Base-by-base conservation (phyloP, 768 basidiomycete species). In the Amanita inopinata region DNA sequence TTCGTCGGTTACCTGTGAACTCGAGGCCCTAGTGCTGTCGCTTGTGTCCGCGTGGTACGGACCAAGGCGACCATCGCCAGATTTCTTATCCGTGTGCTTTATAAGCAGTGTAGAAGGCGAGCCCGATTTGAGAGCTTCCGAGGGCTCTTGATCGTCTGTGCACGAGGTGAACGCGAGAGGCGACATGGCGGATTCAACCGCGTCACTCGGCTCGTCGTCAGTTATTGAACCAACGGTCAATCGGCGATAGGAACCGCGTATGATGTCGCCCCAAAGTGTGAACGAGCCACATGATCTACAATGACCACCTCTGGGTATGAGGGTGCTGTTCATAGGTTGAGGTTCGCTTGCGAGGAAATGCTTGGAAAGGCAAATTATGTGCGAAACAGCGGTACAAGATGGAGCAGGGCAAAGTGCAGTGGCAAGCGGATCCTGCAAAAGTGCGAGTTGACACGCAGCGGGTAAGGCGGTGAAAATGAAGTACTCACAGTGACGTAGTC, bases 191-290 rank as follows among this genome's bases (percentile, higher is more conserved):
- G 17, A 14, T 22, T 35, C 27, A 25, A 20, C 4, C 14, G 17
- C 39, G 10, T 33, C 25, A 28, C 38, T 36, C 46, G 40, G 37
- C 48, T 54, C 53, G 45, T 64, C 65, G 7, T 58, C 30, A 62
- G 54, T 19, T 63, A 66, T 15, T 58, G 54, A 52, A n/a, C 59
- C 60, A 4, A 65, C 64, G 12, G 59, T 49, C 17, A 56, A 58
- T 19, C 80, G 67, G 12, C 80, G 66, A 53, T 75, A 80, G 50
- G 70, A 75, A 2, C 78, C 80, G 10, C 73, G 68, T 20, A 83
- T 59, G 15, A 85, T 56, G 50, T 85, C 81, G 4, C 83, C 82
- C 82, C 81, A 85, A 0, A 84, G 64, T 3, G 65, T 66, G 50
- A 80, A 83, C 0, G 60, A 55, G 3, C 54, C 47, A 48, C 83